Evolutionary conservation across 192 early-diverging fungal genomes (phyloP).

Genomic region (Gaertneriomyces semiglobifer): DNA sequence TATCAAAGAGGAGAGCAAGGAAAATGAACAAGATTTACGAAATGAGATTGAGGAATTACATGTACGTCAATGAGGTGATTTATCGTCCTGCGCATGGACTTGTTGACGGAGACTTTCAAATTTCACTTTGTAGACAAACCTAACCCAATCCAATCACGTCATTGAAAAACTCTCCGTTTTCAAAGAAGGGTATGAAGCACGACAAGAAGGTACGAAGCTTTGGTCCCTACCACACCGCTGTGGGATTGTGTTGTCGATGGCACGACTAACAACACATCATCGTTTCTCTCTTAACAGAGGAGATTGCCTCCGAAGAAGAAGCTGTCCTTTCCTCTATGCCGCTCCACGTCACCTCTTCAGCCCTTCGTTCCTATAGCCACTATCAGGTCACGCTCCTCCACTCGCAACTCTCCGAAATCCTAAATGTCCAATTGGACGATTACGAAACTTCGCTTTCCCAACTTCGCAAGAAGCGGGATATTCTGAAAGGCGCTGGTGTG

Average conservation of each 20-base stretch:
- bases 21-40: slow-evolving; percentile 31
- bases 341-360: too few relatives aligned
- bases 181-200: slow-evolving; percentile 38
- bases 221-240: too few relatives aligned
- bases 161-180: slow-evolving; percentile 53
- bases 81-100: neutral
- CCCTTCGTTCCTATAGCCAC: neutral
- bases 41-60: slow-evolving; percentile 39
- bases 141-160: slow-evolving; percentile 37
- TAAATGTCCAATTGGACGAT: slow-evolving; percentile 48
- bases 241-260: neutral
- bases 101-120: neutral
- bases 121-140: slow-evolving; percentile 15
- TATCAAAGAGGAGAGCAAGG: too few relatives aligned
- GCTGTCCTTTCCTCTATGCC: too few relatives aligned
- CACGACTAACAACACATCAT: neutral
- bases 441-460: slow-evolving; percentile 44
- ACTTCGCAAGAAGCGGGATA: slow-evolving; percentile 42
- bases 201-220: slow-evolving; percentile 12
- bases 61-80: slow-evolving; percentile 9
- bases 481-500: slow-evolving; percentile 25
- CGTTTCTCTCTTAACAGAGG: neutral
- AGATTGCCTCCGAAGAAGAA: neutral
- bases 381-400: slow-evolving; percentile 43
- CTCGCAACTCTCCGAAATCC: slow-evolving; percentile 46